phyloP scores from a whole-genome alignment of 306 rosid species.

The Ormosia emarginata region DNA sequence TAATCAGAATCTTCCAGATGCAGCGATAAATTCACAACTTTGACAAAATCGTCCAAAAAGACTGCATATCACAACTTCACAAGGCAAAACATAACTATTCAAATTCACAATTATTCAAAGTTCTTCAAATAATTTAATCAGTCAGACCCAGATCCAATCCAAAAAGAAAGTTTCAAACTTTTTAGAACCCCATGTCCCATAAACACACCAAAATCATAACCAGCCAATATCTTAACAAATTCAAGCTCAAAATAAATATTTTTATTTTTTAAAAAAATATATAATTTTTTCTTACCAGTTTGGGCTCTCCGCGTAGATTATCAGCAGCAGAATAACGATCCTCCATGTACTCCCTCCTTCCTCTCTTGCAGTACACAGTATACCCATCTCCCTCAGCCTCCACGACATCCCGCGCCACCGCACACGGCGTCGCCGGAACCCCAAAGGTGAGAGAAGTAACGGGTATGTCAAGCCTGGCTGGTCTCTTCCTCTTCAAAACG shows the following conservation, averaged over 20 bases:
- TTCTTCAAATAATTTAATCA: neutral
- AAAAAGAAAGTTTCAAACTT: conserved; percentile 11
- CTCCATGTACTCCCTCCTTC: conserved; percentile 88
- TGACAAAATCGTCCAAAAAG: neutral
- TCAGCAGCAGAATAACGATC: conserved; percentile 74
- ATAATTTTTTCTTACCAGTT: conserved; percentile 50
- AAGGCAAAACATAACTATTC: neutral
- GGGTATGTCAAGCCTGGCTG: conserved; percentile 74
- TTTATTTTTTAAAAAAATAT: neutral
- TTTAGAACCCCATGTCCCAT: conserved; percentile 6
- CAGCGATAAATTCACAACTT: neutral
- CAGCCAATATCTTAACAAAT: neutral
- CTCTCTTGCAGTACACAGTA: conserved; percentile 81
- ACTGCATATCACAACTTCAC: neutral
- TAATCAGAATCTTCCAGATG: neutral
- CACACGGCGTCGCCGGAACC: conserved; percentile 45
- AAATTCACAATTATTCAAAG: neutral
- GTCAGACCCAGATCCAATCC: conserved; percentile 14
- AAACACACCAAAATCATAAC: neutral
- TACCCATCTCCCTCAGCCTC: conserved; percentile 61
- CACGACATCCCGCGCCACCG: conserved; percentile 46
- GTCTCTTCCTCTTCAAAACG: conserved; percentile 86
- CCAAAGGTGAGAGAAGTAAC: conserved; percentile 41
- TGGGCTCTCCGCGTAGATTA: conserved; percentile 65
- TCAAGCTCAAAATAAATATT: neutral